Evolutionary conservation across 345 rosid species (phyloP).

Genomic region (Brassica cretica): DNA sequence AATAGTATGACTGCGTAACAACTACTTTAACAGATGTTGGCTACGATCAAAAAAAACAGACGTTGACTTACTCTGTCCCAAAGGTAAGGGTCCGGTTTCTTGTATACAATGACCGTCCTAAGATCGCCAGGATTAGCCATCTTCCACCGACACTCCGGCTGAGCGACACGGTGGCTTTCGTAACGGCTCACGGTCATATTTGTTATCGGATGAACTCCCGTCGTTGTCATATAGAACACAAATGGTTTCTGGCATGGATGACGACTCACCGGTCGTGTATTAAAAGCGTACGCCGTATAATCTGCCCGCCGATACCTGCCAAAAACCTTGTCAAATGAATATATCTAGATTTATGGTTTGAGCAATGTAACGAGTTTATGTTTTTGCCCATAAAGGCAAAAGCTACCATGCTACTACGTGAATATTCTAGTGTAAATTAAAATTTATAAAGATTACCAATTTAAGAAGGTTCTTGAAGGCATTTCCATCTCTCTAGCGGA

Average conservation of each 20-base stretch:
- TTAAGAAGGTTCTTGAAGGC: slow-evolving; percentile 96
- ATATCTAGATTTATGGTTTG: slow-evolving; percentile 2
- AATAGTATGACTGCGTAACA: neutral
- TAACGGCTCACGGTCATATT: slow-evolving; percentile 71
- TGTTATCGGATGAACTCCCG: slow-evolving; percentile 44
- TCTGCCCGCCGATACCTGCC: slow-evolving; percentile 60
- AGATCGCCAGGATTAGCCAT: slow-evolving; percentile 71
- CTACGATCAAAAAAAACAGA: neutral
- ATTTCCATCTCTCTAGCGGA: slow-evolving; percentile 92
- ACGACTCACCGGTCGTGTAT: slow-evolving; percentile 87
- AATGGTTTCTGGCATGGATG: slow-evolving; percentile 95
- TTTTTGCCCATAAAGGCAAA: neutral
- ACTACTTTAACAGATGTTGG: neutral
- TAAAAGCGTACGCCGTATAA: slow-evolving; percentile 91
- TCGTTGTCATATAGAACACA: slow-evolving; percentile 66
- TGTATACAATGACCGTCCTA: slow-evolving; percentile 54
- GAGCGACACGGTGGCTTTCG: slow-evolving; percentile 50
- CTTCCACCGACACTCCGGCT: slow-evolving; percentile 84
- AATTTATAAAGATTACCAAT: slow-evolving; percentile 58
- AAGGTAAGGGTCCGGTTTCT: slow-evolving; percentile 69
- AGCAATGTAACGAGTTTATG: too few relatives aligned
- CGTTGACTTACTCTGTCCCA: slow-evolving; percentile 75
- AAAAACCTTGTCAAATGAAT: neutral
- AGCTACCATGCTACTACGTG: neutral
- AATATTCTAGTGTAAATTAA: slow-evolving; percentile 18